Base-by-base conservation (phyloP, 495 filamentous ascomycete species). In the Diplogelasinospora grovesii region DNA sequence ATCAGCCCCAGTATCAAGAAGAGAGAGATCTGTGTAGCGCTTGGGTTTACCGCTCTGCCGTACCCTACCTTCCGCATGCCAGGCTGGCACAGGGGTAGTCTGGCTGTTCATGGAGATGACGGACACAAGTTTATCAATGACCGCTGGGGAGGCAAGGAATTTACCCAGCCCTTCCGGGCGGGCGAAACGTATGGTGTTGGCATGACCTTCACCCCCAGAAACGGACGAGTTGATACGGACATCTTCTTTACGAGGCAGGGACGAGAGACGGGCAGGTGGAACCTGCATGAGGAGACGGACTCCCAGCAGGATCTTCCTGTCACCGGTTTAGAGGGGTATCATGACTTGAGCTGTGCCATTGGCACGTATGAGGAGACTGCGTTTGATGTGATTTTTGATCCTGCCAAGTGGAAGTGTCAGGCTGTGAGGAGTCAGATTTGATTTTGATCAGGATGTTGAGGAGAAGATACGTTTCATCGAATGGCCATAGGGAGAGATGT, bases 21-120 rank as follows among this genome's bases (percentile, higher is more conserved):
- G 10, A 67, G 70, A 45, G 76, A 82, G 19, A 75, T 80, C 39
- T 71, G 78, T 7, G 60, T 95, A 9, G 80, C 86, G 0, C 59
- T 97, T 7, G 90, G 90, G 4, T 95, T 81, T 61, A 66, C 68
- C 1, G 88, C 84, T 1, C 75, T 80, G 33, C 90, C 90, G 14
- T 95, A 94, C 60, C 90, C 90, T 0, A 70, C 74, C 0, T 96
- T 88, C 74, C 76, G 90, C 28, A 74, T 92, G 40, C 90, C 90
- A 0, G 90, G 90, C 2, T 96, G 90, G 90, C 82, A 97, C 55
- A 69, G 89, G 21, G 89, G 77, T 2, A 85, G 81, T 31, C 53
- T 95, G n/a, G 90, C 74, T 5, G 81, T 96, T 8, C 92, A 95
- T 50, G 83, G 85, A 3, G 90, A 97, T 56, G 90, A 97, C 59